These are phyloP conservation scores for Microthlaspi erraticum DNA, from an alignment of 345 rosid species.

Conservation along the genomic window DNA sequence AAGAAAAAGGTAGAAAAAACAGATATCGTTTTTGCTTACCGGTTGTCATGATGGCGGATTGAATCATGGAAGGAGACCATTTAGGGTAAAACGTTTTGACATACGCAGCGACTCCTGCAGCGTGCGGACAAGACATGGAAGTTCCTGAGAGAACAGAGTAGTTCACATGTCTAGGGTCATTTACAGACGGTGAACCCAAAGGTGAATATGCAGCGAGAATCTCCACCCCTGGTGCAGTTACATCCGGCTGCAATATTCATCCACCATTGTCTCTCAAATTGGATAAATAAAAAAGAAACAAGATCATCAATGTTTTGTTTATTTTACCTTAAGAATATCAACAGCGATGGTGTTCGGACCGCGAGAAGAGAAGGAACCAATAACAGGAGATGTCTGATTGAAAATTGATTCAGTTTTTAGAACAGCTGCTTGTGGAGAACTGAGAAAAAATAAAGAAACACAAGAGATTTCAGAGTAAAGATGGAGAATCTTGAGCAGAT, in stretches of 20 bases:
- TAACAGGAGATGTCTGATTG: slow-evolving; percentile 39
- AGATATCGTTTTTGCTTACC: slow-evolving; percentile 24
- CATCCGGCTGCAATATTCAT: slow-evolving; percentile 56
- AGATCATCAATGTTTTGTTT: background rate
- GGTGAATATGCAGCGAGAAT: slow-evolving; percentile 61
- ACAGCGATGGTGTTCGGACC: slow-evolving; percentile 56
- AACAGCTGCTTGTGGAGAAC: slow-evolving; percentile 37
- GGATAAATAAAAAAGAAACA: background rate
- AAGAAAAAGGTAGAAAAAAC: background rate
- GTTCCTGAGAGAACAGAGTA: slow-evolving; percentile 48
- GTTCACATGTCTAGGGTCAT: slow-evolving; percentile 26
- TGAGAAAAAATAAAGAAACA: background rate
- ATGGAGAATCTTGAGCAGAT: background rate
- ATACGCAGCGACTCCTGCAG: slow-evolving; percentile 50
- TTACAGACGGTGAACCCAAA: background rate
- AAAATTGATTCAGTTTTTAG: slow-evolving; percentile 39
- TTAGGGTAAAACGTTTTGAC: slow-evolving; percentile 49
- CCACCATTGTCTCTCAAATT: slow-evolving; percentile 4
- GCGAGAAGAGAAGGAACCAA: slow-evolving; percentile 57
- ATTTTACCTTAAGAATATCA: slow-evolving; percentile 54
- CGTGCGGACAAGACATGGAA: slow-evolving; percentile 58
- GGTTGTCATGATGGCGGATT: slow-evolving; percentile 57
- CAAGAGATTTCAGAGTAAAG: slow-evolving; percentile 5
- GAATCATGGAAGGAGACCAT: slow-evolving; percentile 59
- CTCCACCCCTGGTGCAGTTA: slow-evolving; percentile 59